Evolutionary conservation across 352 stramenopile species (phyloP).

Genomic region (Globisporangium cederbergense): DNA sequence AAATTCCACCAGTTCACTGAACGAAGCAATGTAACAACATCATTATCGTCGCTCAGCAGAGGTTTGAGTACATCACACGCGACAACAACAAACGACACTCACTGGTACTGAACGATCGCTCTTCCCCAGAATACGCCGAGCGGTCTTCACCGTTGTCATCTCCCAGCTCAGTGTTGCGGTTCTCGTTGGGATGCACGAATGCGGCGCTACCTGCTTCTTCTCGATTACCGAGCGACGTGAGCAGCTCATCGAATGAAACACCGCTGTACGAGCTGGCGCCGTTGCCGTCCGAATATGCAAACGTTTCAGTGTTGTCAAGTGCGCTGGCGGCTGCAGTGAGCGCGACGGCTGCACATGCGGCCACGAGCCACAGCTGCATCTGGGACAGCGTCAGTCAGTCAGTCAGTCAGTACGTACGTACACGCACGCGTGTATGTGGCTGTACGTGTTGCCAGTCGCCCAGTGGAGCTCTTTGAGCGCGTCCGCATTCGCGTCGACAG

Average conservation of each 20-base stretch:
- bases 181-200: neutral
- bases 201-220: neutral
- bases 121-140: neutral
- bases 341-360: neutral
- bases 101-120: neutral
- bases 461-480: neutral
- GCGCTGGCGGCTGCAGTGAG: neutral
- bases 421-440: neutral
- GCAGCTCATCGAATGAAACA: neutral
- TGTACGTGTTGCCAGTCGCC: neutral
- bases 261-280: neutral
- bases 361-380: constrained; percentile 1
- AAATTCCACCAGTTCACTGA: constrained; percentile 8
- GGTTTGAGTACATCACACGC: neutral
- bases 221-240: neutral
- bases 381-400: neutral
- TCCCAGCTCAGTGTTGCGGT: neutral
- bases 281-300: constrained; percentile 4
- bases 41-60: neutral
- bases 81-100: neutral
- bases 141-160: neutral
- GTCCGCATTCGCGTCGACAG: neutral
- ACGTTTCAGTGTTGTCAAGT: neutral
- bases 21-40: neutral
- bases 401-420: neutral